These are phyloP conservation scores for Cladosporium cucumerinum DNA, from an alignment of 2,329 filamentous ascomycete genomes.

Conservation along the genomic window DNA sequence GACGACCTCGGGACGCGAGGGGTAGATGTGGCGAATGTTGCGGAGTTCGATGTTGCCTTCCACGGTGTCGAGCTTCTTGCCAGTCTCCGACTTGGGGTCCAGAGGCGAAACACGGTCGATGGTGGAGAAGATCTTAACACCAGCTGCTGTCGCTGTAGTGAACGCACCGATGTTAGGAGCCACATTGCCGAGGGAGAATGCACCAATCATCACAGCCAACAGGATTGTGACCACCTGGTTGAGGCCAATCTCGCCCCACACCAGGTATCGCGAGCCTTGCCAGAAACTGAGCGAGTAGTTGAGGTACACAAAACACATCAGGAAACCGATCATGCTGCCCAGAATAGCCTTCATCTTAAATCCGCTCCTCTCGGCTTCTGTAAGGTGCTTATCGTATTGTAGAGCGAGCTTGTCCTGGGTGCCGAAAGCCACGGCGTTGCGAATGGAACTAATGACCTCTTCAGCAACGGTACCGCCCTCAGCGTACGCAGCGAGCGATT, in stretches of 20 bases:
- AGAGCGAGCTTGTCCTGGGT: constrained; percentile 88
- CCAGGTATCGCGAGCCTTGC: constrained; percentile 75
- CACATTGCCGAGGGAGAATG: constrained; percentile 85
- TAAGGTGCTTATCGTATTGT: constrained; percentile 76
- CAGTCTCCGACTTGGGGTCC: constrained; percentile 68
- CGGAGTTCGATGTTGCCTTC: constrained; percentile 76
- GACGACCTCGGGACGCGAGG: constrained; percentile 82
- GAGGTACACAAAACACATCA: constrained; percentile 81
- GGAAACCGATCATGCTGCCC: constrained; percentile 73
- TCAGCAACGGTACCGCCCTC: constrained; percentile 84
- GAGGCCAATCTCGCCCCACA: constrained; percentile 62
- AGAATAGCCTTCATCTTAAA: constrained; percentile 70
- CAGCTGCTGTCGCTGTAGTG: constrained; percentile 75
- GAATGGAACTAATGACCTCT: constrained; percentile 89
- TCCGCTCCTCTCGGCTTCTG: constrained; percentile 70
- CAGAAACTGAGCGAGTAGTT: constrained; percentile 88
- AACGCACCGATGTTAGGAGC: constrained; percentile 85
- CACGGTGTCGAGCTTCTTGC: constrained; percentile 69
- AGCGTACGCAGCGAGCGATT: constrained; percentile 74
- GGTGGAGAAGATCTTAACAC: constrained; percentile 87
- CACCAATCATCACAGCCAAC: constrained; percentile 88
- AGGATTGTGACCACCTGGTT: constrained; percentile 77
- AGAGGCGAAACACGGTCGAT: constrained; percentile 86
- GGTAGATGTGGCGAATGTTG: constrained; percentile 88
- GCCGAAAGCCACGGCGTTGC: constrained; percentile 88